phyloP scores from a whole-genome alignment of 306 rosid genomes.

The Quercus gilva region DNA sequence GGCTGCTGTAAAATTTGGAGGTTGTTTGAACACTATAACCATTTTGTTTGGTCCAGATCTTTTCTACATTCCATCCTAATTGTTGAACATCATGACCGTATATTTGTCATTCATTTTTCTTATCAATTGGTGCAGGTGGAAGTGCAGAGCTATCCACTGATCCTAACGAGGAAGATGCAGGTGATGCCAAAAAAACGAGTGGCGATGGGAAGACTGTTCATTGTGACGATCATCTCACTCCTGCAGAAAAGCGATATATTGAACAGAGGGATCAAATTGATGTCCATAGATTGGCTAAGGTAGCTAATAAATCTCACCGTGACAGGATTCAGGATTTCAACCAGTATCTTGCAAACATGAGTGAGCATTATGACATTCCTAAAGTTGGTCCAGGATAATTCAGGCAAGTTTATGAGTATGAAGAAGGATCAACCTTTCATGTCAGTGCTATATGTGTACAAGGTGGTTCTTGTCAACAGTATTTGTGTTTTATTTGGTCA shows the following conservation, averaged over 20 bases:
- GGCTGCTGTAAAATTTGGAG: not conserved
- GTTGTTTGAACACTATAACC: not conserved
- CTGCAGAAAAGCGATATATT: conserved; percentile 88
- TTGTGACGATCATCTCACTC: conserved; percentile 76
- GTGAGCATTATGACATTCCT: conserved; percentile 99
- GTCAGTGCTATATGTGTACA: not conserved
- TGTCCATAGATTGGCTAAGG: conserved; percentile 77
- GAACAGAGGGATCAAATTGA: conserved; percentile 89
- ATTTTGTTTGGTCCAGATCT: conserved; percentile 13
- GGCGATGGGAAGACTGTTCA: conserved; percentile 58
- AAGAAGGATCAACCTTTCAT: conserved; percentile 7
- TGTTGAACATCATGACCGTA: not conserved
- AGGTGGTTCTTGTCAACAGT: conserved; percentile 1
- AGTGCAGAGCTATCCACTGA: conserved; percentile 45
- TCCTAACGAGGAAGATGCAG: conserved; percentile 49
- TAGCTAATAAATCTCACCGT: conserved; percentile 85
- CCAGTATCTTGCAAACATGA: conserved; percentile 96
- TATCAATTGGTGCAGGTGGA: conserved; percentile 46
- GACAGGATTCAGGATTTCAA: conserved; percentile 97
- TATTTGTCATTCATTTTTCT: not conserved
- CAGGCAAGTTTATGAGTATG: not conserved
- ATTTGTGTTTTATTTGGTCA: conserved; percentile 5
- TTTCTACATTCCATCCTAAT: not conserved
- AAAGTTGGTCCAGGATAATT: conserved; percentile 93
- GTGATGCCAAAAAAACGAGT: conserved; percentile 34